Conservation (phyloP, 371 early-diverging fungal species). For the Mortierella sp. region DNA sequence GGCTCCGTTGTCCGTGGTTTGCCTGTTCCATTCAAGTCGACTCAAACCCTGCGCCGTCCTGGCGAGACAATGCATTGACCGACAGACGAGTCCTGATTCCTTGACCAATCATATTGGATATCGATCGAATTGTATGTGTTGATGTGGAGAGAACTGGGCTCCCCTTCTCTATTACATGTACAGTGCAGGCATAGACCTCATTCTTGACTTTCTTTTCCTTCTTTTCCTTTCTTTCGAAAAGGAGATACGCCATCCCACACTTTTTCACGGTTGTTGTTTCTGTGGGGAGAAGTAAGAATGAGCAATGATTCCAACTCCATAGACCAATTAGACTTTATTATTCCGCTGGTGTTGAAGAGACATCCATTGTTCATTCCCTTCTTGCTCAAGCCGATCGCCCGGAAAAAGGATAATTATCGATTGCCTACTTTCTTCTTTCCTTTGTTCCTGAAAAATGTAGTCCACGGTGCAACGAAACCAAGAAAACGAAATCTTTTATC, state of each 20-base stretch:
- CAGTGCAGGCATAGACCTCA: neutral
- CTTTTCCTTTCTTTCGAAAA: slow-evolving; percentile 8
- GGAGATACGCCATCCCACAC: neutral
- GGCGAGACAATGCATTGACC: slow-evolving; percentile 4
- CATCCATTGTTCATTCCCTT: neutral
- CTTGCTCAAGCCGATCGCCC: neutral
- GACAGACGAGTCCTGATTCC: neutral
- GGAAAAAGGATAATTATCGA: neutral
- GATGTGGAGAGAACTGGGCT: neutral
- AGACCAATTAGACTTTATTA: neutral
- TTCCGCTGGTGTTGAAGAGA: no score
- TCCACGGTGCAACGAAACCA: neutral
- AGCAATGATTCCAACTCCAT: neutral
- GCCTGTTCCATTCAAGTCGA: neutral
- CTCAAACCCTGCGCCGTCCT: neutral
- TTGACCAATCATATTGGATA: neutral
- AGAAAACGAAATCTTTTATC: neutral
- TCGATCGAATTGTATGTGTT: neutral
- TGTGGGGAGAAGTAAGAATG: neutral
- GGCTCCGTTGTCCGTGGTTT: neutral
- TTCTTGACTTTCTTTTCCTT: neutral
- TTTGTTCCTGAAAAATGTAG: slow-evolving; percentile 1
- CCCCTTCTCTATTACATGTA: neutral
- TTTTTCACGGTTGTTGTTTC: neutral
- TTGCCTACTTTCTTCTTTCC: neutral